These are phyloP conservation scores for Aspergillus brasiliensis DNA, from an alignment of 2,329 filamentous ascomycete genomes.

Conservation along the genomic window DNA sequence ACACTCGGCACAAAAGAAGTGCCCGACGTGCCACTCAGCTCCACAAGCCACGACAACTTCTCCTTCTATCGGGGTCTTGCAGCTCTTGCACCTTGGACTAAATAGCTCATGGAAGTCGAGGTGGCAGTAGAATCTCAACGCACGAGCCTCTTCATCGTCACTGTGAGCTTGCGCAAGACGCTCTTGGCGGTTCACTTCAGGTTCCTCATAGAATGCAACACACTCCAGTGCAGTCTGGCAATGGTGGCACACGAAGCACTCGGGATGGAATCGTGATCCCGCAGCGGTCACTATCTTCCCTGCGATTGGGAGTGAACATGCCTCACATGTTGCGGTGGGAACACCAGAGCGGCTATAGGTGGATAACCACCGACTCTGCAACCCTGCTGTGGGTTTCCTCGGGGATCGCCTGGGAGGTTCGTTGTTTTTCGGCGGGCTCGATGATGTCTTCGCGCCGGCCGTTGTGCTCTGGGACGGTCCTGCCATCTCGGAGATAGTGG, in stretches of 20 bases:
- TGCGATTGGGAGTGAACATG: slow-evolving; percentile 81
- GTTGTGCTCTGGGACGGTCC: slow-evolving; percentile 17
- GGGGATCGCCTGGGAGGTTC: slow-evolving; percentile 30
- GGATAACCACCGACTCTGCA: slow-evolving; percentile 38
- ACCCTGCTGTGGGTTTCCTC: slow-evolving; percentile 41
- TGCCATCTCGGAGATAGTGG: slow-evolving; percentile 40
- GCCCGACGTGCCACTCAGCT: slow-evolving; percentile 93
- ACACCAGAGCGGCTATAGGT: slow-evolving; percentile 51
- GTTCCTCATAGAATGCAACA: slow-evolving; percentile 94
- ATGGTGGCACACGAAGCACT: slow-evolving; percentile 87
- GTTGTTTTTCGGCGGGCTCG: slow-evolving; percentile 17
- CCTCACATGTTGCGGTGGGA: slow-evolving; percentile 75
- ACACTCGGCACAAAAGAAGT: slow-evolving; percentile 99
- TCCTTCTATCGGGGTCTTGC: slow-evolving; percentile 93
- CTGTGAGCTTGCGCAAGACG: slow-evolving; percentile 68
- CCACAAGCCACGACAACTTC: slow-evolving; percentile 93
- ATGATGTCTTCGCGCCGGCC: slow-evolving; percentile 20
- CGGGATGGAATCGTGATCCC: slow-evolving; percentile 83
- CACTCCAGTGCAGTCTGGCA: slow-evolving; percentile 89
- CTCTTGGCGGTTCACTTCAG: slow-evolving; percentile 68
- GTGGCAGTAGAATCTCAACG: slow-evolving; percentile 89
- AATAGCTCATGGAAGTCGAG: slow-evolving; percentile 98
- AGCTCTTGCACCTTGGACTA: slow-evolving; percentile 90
- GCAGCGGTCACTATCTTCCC: slow-evolving; percentile 86
- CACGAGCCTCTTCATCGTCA: slow-evolving; percentile 62